These are phyloP conservation scores for Lecanicillium sp. DNA, from an alignment of 2,329 filamentous ascomycete genomes.

Conservation along the genomic window DNA sequence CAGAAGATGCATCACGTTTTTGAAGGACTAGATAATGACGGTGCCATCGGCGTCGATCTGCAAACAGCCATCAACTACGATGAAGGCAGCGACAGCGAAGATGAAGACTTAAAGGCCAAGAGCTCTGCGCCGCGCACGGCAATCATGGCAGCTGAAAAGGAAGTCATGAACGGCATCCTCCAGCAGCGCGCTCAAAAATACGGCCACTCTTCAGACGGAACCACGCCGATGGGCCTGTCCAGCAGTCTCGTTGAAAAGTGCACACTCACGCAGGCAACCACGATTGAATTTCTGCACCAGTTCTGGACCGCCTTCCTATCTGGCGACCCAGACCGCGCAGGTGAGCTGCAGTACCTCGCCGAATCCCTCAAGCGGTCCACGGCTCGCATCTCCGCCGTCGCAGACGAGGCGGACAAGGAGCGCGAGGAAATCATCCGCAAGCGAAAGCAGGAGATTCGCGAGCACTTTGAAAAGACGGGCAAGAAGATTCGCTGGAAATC, in stretches of 20 bases:
- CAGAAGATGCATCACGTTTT: slow-evolving; percentile 57
- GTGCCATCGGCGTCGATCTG: slow-evolving; percentile 48
- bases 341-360: slow-evolving; percentile 72
- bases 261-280: slow-evolving; percentile 76
- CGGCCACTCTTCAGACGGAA: slow-evolving; percentile 38
- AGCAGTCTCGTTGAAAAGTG: slow-evolving; percentile 51
- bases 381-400: slow-evolving; percentile 73
- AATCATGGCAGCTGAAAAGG: slow-evolving; percentile 54
- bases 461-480: slow-evolving; percentile 63
- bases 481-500: slow-evolving; percentile 66
- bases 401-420: slow-evolving; percentile 69
- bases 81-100: slow-evolving; percentile 62
- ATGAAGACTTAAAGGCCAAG: slow-evolving; percentile 43
- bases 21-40: slow-evolving; percentile 38
- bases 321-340: slow-evolving; percentile 71
- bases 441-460: slow-evolving; percentile 62
- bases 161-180: slow-evolving; percentile 58
- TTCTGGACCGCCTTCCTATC: slow-evolving; percentile 94
- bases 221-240: slow-evolving; percentile 46
- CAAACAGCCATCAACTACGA: slow-evolving; percentile 59
- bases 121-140: slow-evolving; percentile 65
- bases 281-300: slow-evolving; percentile 91
- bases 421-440: slow-evolving; percentile 58
- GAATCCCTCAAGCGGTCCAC: slow-evolving; percentile 74
- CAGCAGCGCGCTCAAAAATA: slow-evolving; percentile 54